Conservation (phyloP, 2,329 filamentous ascomycete genomes). For the Colletotrichum plurivorum region DNA sequence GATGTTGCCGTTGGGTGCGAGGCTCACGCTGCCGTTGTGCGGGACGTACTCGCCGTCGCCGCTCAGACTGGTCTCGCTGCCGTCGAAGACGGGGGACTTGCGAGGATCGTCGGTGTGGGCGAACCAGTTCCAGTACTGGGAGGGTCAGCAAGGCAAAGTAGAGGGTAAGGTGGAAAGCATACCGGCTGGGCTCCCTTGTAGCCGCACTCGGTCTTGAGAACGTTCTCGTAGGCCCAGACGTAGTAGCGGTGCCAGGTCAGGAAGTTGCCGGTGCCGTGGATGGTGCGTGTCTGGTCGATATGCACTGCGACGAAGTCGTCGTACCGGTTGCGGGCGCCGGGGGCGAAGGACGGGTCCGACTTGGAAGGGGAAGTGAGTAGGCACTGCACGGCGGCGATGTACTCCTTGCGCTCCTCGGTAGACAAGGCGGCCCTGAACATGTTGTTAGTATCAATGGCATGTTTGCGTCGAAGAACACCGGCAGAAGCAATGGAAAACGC, state of each 20-base stretch:
- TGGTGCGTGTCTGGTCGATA: constrained; percentile 33
- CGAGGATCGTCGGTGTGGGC: constrained; percentile 46
- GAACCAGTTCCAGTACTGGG: constrained; percentile 54
- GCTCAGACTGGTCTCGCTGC: constrained; percentile 54
- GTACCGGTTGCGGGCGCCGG: constrained; percentile 35
- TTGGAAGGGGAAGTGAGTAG: constrained; percentile 32
- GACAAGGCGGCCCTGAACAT: constrained; percentile 43
- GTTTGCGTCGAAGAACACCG: neutral
- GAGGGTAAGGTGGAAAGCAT: neutral
- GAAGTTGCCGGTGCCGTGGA: constrained; percentile 34
- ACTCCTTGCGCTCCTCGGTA: constrained; percentile 41
- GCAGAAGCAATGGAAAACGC: neutral
- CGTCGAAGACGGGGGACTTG: constrained; percentile 56
- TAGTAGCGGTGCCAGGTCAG: constrained; percentile 41
- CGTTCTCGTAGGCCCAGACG: constrained; percentile 37
- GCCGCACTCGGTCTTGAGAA: constrained; percentile 39
- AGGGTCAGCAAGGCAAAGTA: neutral
- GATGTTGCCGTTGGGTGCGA: constrained; percentile 44
- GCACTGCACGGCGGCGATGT: constrained; percentile 41
- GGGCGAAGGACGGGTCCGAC: constrained; percentile 22
- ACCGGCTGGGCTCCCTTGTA: constrained; percentile 40
- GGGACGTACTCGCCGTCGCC: constrained; percentile 54
- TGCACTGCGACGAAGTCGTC: constrained; percentile 43
- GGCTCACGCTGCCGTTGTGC: constrained; percentile 42
- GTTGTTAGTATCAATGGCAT: neutral